phyloP scores from a whole-genome alignment of 1,139 yeast species.

The Diutina catenulata region DNA sequence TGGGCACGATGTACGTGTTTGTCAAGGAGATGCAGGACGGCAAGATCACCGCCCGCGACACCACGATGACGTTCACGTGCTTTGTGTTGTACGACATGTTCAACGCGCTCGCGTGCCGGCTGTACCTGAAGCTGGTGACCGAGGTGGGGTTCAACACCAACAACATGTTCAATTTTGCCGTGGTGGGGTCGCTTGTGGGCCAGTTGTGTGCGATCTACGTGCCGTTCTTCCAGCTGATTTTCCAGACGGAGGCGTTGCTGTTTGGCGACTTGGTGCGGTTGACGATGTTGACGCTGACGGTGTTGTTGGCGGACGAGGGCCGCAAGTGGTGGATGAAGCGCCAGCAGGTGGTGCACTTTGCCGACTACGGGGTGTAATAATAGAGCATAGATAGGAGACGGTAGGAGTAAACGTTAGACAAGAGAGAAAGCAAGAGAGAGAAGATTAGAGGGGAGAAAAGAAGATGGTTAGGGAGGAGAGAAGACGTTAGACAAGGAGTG shows the following conservation, averaged over 20 bases:
- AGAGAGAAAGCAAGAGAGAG: too few species aligned
- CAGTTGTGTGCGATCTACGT: constrained; percentile 87
- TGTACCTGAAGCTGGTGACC: constrained; percentile 68
- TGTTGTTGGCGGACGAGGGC: constrained; percentile 74
- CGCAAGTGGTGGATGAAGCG: constrained; percentile 36
- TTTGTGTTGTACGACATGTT: constrained; percentile 94
- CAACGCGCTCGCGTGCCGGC: constrained; percentile 88
- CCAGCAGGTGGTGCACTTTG: neutral
- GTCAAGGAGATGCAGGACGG: constrained; percentile 75
- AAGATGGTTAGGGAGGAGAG: too few species aligned
- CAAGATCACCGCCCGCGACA: constrained; percentile 79
- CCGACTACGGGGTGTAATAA: constrained; percentile 1
- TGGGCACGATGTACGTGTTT: constrained; percentile 80
- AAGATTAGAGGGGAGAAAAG: too few species aligned
- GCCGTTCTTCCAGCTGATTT: constrained; percentile 81
- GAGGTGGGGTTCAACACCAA: constrained; percentile 63
- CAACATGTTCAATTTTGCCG: constrained; percentile 88
- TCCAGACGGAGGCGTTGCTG: constrained; percentile 85
- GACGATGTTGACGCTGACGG: constrained; percentile 57
- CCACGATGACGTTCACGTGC: constrained; percentile 98
- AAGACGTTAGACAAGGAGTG: too few species aligned
- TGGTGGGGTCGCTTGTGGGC: constrained; percentile 81
- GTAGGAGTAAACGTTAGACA: too few species aligned
- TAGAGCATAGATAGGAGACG: too few species aligned
- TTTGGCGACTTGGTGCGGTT: constrained; percentile 58